Base-by-base conservation (phyloP, 179 eudicot species). In the Beta lomatogona region DNA sequence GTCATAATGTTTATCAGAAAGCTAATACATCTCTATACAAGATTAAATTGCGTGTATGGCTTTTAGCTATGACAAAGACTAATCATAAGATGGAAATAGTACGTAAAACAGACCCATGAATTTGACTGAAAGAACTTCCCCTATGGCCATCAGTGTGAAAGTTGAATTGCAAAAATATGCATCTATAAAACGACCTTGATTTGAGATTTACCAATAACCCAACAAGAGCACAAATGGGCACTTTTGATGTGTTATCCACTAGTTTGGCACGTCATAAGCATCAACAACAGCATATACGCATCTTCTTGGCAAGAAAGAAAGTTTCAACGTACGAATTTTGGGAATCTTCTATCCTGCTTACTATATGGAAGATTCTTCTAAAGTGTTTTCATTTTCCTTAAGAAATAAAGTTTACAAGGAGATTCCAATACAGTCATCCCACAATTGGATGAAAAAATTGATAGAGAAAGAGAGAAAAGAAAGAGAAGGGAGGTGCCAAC, bases 231-330 rank as follows among this genome's bases (percentile, higher is more conserved):
- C 68, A 80, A 79, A 53, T 79, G 59, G 50, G 76, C 73, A 76
- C 80, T 80, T 83, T 79, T 83, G 72, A 75, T 77, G 80, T 80
- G 83, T 83, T 73, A 54, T 83, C 86, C 80, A 83, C 83, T 80
- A 60, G 31, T 59, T 50, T 70, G 52, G 73, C 73, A 83, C 14
- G 79, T 68, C 72, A 66, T 1, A 58, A 48, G 3, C 66, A 57
- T 9, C 74, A 44, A 65, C 71, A 75, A 75, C 69, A 73, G 44
- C 73, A 3, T 12, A 21, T 78, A 48, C 53, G 50, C 46, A 73
- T 73, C 41, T 63, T 71, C 9, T 48, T 48, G 52, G 52, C 9
- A 48, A 28, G 44, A 15, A 45, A 54, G 55, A 45, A 60, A 63
- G 3, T 50, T 58, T 75, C 18, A 14, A 77, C 64, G 65, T 77